A percentile compares a stretch with the other conserved stretches of the same genome.
These are phyloP conservation scores for Hansenula lynferdii DNA, from an alignment of 1,139 yeast species.

Conservation along the genomic window DNA sequence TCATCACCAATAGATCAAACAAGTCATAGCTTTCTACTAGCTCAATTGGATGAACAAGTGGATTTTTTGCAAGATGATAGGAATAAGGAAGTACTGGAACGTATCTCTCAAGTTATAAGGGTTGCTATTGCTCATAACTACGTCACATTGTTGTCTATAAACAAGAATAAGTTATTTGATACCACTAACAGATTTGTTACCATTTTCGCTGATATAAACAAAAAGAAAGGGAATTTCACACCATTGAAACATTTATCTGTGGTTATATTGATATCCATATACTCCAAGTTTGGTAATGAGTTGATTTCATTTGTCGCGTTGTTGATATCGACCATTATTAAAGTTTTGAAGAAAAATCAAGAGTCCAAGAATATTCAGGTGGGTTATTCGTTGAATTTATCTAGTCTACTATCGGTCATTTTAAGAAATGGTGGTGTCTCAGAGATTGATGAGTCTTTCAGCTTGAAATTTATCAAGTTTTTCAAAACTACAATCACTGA, in stretches of 20 bases:
- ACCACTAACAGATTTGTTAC: constrained; percentile 20
- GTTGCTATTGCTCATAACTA: constrained; percentile 19
- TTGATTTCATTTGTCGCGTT: constrained; percentile 28
- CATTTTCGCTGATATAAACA: constrained; percentile 12
- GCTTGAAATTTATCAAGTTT: constrained; percentile 13
- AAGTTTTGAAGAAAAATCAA: constrained; percentile 26
- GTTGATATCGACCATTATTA: constrained; percentile 23
- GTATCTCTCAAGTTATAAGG: constrained; percentile 13
- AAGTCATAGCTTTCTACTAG: constrained; percentile 1
- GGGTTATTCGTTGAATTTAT: constrained; percentile 8
- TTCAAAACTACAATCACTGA: constrained; percentile 22
- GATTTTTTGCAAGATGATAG: constrained; percentile 19
- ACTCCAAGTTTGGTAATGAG: constrained; percentile 27
- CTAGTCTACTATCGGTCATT: constrained; percentile 14
- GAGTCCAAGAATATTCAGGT: neutral
- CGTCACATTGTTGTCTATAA: constrained; percentile 13
- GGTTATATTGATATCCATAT: constrained; percentile 19
- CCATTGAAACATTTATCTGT: constrained; percentile 12
- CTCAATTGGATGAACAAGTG: constrained; percentile 13
- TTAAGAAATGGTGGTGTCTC: constrained; percentile 20
- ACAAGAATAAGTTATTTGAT: constrained; percentile 18
- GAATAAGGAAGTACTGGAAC: constrained; percentile 9
- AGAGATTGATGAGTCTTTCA: constrained; percentile 13
- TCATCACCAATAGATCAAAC: constrained; percentile 2
- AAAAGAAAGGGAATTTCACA: constrained; percentile 8